Evolutionary conservation across 163 green algal species (phyloP).

Genomic region (Coccomyxa subellipsoidea): DNA sequence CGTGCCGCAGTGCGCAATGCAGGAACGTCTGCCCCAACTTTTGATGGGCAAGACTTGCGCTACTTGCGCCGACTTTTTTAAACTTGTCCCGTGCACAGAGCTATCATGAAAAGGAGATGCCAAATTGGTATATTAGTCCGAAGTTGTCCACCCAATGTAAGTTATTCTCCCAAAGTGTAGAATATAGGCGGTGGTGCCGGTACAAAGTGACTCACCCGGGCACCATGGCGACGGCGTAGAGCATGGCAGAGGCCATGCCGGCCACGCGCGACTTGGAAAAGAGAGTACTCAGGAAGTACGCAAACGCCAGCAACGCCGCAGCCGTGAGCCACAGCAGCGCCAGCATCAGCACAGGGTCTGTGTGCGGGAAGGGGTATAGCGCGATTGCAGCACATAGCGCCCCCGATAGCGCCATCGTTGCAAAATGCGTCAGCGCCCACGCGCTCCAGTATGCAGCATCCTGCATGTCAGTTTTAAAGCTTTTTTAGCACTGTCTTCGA

Average conservation of each 20-base stretch:
- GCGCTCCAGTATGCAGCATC: constrained; percentile 74
- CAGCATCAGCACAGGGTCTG: constrained; percentile 55
- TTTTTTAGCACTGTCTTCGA: too few species aligned
- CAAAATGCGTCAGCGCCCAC: constrained; percentile 74
- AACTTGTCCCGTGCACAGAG: too few species aligned
- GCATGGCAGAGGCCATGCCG: constrained; percentile 48
- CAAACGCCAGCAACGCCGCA: constrained; percentile 60
- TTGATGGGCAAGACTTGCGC: too few species aligned
- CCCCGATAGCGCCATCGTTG: constrained; percentile 54
- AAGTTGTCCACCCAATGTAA: too few species aligned
- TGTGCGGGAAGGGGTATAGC: constrained; percentile 71
- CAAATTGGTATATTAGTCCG: too few species aligned
- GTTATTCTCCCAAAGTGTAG: too few species aligned
- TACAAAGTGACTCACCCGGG: constrained; percentile 47
- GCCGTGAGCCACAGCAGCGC: constrained; percentile 71
- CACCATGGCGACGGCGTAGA: constrained; percentile 71
- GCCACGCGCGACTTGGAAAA: constrained; percentile 64
- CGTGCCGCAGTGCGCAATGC: too few species aligned
- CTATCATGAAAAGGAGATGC: too few species aligned
- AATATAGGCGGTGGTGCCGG: neutral
- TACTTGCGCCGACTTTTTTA: too few species aligned
- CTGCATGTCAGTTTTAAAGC: too few species aligned
- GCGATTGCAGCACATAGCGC: constrained; percentile 60
- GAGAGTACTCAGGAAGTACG: constrained; percentile 71
- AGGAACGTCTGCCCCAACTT: too few species aligned